phyloP scores from a whole-genome alignment of 2,329 filamentous ascomycete genomes.

The Verticillium longisporum region DNA sequence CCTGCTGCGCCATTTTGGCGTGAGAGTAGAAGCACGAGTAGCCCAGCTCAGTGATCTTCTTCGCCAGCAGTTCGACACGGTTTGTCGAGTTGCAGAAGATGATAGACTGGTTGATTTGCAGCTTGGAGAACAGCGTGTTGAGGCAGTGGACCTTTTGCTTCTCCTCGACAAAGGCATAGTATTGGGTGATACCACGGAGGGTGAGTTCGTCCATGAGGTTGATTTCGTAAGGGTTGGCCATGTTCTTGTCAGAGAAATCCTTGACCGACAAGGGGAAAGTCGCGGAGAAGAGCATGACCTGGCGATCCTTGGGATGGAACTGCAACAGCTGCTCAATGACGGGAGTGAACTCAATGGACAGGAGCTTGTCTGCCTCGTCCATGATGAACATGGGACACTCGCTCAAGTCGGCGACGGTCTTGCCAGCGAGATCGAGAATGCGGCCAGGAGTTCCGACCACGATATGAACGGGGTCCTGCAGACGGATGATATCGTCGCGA shows the following conservation, averaged over 20 bases:
- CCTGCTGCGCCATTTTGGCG: slow-evolving; percentile 94
- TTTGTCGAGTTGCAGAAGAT: slow-evolving; percentile 99
- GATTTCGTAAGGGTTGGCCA: slow-evolving; percentile 94
- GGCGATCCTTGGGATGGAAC: slow-evolving; percentile 93
- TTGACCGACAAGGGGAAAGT: slow-evolving; percentile 97
- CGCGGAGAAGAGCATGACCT: slow-evolving; percentile 98
- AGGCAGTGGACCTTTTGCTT: slow-evolving; percentile 99
- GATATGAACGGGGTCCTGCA: slow-evolving; percentile 93
- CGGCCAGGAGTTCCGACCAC: slow-evolving; percentile 94
- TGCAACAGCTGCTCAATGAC: slow-evolving; percentile 93
- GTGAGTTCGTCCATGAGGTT: slow-evolving; percentile 99
- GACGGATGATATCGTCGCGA: slow-evolving; percentile 91
- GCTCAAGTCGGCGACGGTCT: slow-evolving; percentile 92
- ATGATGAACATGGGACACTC: slow-evolving; percentile 98
- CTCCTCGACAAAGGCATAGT: slow-evolving; percentile 98
- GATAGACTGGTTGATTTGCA: slow-evolving; percentile 99
- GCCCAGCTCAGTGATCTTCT: slow-evolving; percentile 98
- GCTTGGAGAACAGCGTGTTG: slow-evolving; percentile 97
- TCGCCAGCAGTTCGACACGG: slow-evolving; percentile 91
- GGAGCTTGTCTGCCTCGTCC: slow-evolving; percentile 97
- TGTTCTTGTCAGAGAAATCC: slow-evolving; percentile 97
- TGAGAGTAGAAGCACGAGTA: slow-evolving; percentile 99
- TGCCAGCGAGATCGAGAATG: slow-evolving; percentile 92
- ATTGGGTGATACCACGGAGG: slow-evolving; percentile 95
- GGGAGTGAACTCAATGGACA: slow-evolving; percentile 93